A percentile compares a stretch with the other conserved stretches of the same genome.
These are phyloP conservation scores for Dryas alaskensis DNA, from an alignment of 306 rosid genomes.

Conservation along the genomic window DNA sequence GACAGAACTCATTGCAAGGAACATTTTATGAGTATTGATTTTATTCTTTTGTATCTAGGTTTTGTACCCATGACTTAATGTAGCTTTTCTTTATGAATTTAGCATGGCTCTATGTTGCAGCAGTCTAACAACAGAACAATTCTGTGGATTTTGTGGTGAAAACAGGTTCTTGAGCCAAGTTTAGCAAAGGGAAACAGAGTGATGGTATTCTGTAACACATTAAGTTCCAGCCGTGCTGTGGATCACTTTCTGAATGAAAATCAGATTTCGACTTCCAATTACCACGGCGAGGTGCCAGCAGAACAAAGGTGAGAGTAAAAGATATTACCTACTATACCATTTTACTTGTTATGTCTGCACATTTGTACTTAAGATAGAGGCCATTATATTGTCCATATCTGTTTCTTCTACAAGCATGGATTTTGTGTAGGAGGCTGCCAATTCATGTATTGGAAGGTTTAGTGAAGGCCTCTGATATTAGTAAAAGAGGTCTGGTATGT, in stretches of 20 bases:
- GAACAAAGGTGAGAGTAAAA: conserved; percentile 59
- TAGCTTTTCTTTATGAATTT: background rate
- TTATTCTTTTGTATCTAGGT: background rate
- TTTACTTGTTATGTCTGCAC: background rate
- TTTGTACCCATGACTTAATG: background rate
- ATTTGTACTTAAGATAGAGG: background rate
- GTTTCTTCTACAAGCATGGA: background rate
- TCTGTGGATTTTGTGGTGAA: conserved; percentile 22
- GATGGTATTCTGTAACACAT: conserved; percentile 97
- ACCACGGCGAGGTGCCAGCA: conserved; percentile 99
- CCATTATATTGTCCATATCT: background rate
- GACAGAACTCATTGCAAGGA: no score
- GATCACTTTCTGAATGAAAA: conserved; percentile 93
- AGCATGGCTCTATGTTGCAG: background rate
- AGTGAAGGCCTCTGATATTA: background rate
- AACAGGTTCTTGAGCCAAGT: conserved; percentile 92
- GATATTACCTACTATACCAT: background rate
- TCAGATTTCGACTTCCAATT: conserved; percentile 71
- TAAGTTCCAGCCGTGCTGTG: conserved; percentile 95
- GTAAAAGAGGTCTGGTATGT: background rate
- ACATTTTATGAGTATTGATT: background rate
- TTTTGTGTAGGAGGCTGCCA: background rate
- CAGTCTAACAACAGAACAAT: background rate
- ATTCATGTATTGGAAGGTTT: background rate
- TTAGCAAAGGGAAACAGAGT: conserved; percentile 84